These are phyloP conservation scores for Centella asiatica DNA, from an alignment of 129 eudicot species.

Conservation along the genomic window DNA sequence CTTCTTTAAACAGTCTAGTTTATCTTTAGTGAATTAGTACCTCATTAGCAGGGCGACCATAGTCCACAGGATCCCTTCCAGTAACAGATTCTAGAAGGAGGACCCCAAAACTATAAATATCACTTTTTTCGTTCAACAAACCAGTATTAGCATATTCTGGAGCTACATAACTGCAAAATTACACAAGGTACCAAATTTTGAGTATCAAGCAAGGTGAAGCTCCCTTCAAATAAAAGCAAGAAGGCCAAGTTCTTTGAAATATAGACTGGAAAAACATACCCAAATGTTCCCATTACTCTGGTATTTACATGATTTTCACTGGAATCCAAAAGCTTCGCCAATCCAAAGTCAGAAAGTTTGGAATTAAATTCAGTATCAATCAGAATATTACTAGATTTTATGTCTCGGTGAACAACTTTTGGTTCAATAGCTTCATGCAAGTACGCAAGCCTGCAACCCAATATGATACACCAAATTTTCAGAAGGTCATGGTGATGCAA, in stretches of 20 bases:
- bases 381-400: slow-evolving; percentile 91
- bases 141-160: slow-evolving; percentile 96
- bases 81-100: slow-evolving; percentile 77
- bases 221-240: background rate
- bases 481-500: background rate
- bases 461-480: background rate
- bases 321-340: slow-evolving; percentile 90
- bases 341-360: slow-evolving; percentile 88
- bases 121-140: slow-evolving; percentile 89
- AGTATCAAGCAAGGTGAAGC: background rate
- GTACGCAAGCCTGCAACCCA: slow-evolving; percentile 73
- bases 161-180: slow-evolving; percentile 76
- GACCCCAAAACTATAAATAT: slow-evolving; percentile 88
- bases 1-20: background rate
- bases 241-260: background rate
- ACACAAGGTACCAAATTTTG: background rate
- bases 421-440: slow-evolving; percentile 98
- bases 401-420: slow-evolving; percentile 94
- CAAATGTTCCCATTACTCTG: slow-evolving; percentile 97
- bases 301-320: slow-evolving; percentile 95
- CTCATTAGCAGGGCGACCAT: slow-evolving; percentile 84
- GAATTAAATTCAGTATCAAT: slow-evolving; percentile 80
- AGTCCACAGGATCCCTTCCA: slow-evolving; percentile 97
- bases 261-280: slow-evolving; percentile 31
- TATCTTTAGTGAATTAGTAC: slow-evolving; percentile 18